These are phyloP conservation scores for Poronia punctata DNA, from an alignment of 495 filamentous ascomycete genomes.

Conservation along the genomic window DNA sequence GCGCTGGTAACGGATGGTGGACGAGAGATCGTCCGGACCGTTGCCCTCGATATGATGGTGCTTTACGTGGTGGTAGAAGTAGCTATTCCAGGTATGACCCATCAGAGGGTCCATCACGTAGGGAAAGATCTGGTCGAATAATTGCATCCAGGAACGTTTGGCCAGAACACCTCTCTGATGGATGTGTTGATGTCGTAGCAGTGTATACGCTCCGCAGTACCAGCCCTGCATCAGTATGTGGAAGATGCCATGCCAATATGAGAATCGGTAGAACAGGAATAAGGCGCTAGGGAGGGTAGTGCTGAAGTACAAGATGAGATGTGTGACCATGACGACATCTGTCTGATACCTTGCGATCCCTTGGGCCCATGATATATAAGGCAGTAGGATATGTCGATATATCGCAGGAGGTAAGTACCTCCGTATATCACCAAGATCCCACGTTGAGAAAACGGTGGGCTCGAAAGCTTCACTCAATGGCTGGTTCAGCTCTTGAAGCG, in stretches of 20 bases:
- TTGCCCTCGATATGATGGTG: conserved; percentile 80
- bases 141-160: conserved; percentile 18
- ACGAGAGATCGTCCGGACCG: conserved; percentile 66
- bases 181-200: conserved; percentile 80
- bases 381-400: conserved; percentile 43
- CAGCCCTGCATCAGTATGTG: conserved; percentile 56
- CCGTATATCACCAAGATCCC: conserved; percentile 26
- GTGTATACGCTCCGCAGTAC: conserved; percentile 65
- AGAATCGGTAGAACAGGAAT: conserved; percentile 57
- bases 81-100: conserved; percentile 79
- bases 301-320: conserved; percentile 62
- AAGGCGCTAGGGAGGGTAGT: conserved; percentile 62
- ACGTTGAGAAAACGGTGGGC: conserved; percentile 33
- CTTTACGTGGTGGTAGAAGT: conserved; percentile 81
- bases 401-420: conserved; percentile 25
- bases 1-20: conserved; percentile 69
- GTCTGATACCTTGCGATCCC: conserved; percentile 51
- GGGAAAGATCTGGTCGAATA: conserved; percentile 57
- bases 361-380: conserved; percentile 50
- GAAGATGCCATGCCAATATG: conserved; percentile 53
- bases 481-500: conserved; percentile 49
- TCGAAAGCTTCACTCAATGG: conserved; percentile 29
- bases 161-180: conserved; percentile 65
- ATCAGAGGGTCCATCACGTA: conserved; percentile 68
- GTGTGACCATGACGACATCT: conserved; percentile 71